Evolutionary conservation across 305 asterid species (phyloP).

Genomic region (Fraxinus angustifolia): DNA sequence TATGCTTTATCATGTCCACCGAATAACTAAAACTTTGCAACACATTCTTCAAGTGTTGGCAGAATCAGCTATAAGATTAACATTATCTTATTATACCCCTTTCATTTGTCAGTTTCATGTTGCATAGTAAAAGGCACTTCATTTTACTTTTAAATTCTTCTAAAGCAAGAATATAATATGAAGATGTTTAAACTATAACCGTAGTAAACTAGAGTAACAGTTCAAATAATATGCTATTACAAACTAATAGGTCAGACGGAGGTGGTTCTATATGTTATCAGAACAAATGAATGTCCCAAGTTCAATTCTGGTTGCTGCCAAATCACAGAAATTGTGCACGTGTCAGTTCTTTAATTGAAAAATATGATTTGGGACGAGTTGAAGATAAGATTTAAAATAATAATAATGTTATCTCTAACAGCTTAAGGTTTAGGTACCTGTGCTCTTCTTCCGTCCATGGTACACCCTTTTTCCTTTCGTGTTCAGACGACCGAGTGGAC

Average conservation of each 20-base stretch:
- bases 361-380: neutral
- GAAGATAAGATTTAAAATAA: neutral
- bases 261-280: neutral
- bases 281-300: neutral
- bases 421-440: neutral
- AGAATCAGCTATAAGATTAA: neutral
- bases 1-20: neutral
- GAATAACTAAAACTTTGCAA: neutral
- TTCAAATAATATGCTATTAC: neutral
- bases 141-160: neutral
- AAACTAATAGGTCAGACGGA: neutral
- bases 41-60: neutral
- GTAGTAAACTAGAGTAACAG: neutral
- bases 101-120: neutral
- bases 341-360: neutral
- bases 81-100: neutral
- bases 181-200: neutral
- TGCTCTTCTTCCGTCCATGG: conserved; percentile 71
- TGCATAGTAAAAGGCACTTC: neutral
- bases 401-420: neutral
- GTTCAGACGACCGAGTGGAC: conserved; percentile 45
- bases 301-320: neutral
- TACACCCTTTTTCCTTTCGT: conserved; percentile 77
- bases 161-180: neutral
- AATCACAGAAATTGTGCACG: neutral